Evolutionary conservation across 177 flowering plant species (phyloP).

Genomic region (Vitis hybrid): DNA sequence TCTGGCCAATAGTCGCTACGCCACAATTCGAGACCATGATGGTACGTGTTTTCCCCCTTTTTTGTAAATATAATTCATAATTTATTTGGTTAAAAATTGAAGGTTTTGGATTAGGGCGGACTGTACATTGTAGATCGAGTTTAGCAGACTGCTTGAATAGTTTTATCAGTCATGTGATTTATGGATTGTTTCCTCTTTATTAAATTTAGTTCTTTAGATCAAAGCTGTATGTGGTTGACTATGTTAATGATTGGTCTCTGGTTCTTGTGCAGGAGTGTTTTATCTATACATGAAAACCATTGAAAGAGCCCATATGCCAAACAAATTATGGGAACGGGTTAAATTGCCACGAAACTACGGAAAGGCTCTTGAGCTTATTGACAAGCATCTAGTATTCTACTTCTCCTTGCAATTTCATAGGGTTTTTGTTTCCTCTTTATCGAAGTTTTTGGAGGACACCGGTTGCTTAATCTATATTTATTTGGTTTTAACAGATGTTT

Average conservation of each 20-base stretch:
- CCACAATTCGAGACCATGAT: conserved; percentile 84
- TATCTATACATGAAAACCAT: conserved; percentile 88
- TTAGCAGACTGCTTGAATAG: no score
- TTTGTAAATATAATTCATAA: no score
- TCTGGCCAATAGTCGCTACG: conserved; percentile 91
- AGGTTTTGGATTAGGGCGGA: no score
- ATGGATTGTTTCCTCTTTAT: no score
- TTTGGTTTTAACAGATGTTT: conserved; percentile 48
- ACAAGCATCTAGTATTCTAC: conserved; percentile 74
- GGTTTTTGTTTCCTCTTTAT: neutral
- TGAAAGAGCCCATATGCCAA: conserved; percentile 92
- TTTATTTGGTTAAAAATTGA: no score
- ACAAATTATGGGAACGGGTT: conserved; percentile 85
- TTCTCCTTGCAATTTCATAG: neutral
- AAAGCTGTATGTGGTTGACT: neutral
- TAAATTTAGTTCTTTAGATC: no score
- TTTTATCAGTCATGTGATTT: no score
- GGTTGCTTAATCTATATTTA: neutral
- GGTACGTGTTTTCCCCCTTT: conserved; percentile 33
- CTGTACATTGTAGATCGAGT: no score
- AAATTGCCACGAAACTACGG: conserved; percentile 85
- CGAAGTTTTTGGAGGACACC: neutral
- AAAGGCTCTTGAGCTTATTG: conserved; percentile 79
- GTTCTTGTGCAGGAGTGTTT: conserved; percentile 61
- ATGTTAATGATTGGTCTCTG: neutral